Evolutionary conservation across 805 yeast genomes (phyloP).

Genomic region (Blastobotrys peoriensis): DNA sequence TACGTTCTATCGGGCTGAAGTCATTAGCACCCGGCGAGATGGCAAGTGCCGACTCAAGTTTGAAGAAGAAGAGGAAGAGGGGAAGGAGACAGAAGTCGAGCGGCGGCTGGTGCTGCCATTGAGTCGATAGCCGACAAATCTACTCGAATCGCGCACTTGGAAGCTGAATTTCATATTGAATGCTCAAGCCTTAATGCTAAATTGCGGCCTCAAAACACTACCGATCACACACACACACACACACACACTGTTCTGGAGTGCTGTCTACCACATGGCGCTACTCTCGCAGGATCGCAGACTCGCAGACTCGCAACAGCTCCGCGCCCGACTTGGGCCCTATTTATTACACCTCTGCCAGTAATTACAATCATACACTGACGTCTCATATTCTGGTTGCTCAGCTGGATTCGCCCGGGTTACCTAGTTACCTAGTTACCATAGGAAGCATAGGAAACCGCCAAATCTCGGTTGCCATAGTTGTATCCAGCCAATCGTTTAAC

Average conservation of each 20-base stretch:
- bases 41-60: slow-evolving; percentile 75
- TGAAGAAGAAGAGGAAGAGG: slow-evolving; percentile 96
- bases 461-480: slow-evolving; percentile 75
- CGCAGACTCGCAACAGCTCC: no score
- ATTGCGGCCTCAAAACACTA: no score
- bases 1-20: slow-evolving; percentile 92
- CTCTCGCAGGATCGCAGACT: no score
- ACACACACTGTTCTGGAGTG: no score
- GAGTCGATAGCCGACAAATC: slow-evolving; percentile 15
- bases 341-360: no score
- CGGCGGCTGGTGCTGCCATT: slow-evolving; percentile 62
- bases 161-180: not conserved
- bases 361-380: no score
- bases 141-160: no score
- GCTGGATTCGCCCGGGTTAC: no score
- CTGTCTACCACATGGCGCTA: no score
- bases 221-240: no score
- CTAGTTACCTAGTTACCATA: slow-evolving; percentile 20
- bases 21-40: slow-evolving; percentile 67
- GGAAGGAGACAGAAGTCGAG: slow-evolving; percentile 89
- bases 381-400: no score
- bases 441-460: slow-evolving; percentile 63
- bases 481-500: slow-evolving; percentile 70
- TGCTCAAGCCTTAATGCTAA: not conserved
- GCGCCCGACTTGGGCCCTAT: no score